Conservation (phyloP, 176 grass and related monocot genomes). For the Rhynchospora breviuscula region DNA sequence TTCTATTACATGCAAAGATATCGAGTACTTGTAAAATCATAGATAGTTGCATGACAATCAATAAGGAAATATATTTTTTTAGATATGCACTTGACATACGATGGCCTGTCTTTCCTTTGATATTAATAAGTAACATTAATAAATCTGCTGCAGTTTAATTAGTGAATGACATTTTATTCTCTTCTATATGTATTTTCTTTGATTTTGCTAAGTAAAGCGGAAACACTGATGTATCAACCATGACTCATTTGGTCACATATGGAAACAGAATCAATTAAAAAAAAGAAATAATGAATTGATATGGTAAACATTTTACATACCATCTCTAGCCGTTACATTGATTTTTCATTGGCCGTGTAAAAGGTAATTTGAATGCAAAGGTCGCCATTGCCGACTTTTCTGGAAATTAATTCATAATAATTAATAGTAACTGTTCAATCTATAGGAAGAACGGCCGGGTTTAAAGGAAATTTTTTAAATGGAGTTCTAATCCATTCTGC, state of each 20-base stretch:
- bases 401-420: background rate
- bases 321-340: background rate
- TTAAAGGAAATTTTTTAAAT: background rate
- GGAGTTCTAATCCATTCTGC: background rate
- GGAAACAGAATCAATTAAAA: background rate
- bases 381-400: background rate
- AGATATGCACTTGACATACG: background rate
- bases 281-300: background rate
- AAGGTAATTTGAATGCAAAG: background rate
- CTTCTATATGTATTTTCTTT: slow-evolving; percentile 3
- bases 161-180: slow-evolving; percentile 4
- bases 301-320: background rate
- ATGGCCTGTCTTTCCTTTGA: background rate
- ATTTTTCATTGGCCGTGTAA: background rate
- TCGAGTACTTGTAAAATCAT: background rate
- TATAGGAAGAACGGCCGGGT: background rate
- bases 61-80: slow-evolving; percentile 4
- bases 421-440: background rate
- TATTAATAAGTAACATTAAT: background rate
- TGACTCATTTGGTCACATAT: background rate
- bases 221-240: background rate
- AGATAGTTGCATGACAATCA: background rate
- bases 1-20: background rate
- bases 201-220: background rate
- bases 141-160: background rate